Percentiles rank a stretch among this genome's conserved stretches.
phyloP scores from a whole-genome alignment of 2,329 filamentous ascomycete species.

The Colletotrichum cereale region DNA sequence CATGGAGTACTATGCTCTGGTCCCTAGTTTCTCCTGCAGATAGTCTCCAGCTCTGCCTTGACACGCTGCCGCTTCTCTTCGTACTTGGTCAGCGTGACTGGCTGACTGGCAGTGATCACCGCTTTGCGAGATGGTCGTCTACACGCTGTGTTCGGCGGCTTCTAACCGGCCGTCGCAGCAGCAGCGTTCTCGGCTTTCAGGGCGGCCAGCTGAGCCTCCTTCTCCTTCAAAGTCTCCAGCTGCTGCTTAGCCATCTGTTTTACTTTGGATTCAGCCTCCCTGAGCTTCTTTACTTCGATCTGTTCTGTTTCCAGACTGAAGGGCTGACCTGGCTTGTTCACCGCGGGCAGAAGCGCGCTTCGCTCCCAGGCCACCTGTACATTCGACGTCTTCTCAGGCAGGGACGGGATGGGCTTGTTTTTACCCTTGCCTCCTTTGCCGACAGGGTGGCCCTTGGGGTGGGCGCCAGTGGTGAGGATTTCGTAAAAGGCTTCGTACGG shows the following conservation, averaged over 20 bases:
- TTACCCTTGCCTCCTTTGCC: conserved; percentile 66
- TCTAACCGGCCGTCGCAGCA: conserved; percentile 47
- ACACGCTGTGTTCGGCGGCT: conserved; percentile 11
- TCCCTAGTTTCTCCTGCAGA: not conserved
- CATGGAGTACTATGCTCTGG: not conserved
- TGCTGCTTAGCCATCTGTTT: conserved; percentile 70
- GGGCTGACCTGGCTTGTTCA: conserved; percentile 75
- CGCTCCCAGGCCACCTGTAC: conserved; percentile 63
- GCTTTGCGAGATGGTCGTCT: conserved; percentile 20
- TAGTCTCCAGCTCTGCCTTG: conserved; percentile 10
- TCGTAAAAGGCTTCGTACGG: conserved; percentile 94
- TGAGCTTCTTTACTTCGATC: conserved; percentile 70
- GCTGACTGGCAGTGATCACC: not conserved
- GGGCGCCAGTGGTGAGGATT: conserved; percentile 80
- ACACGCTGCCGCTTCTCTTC: conserved; percentile 7
- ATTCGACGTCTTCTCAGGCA: conserved; percentile 50
- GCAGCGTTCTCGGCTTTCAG: conserved; percentile 71
- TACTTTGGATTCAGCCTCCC: conserved; percentile 74
- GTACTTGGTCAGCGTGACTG: not conserved
- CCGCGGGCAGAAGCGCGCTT: conserved; percentile 80
- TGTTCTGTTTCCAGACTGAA: conserved; percentile 80
- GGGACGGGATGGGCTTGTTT: conserved; percentile 57
- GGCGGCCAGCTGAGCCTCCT: conserved; percentile 71
- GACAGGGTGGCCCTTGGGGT: conserved; percentile 58
- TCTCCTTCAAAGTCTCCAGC: conserved; percentile 71